A percentile compares a stretch with the other conserved stretches of the same genome.
These are phyloP conservation scores for Curvularia sp. DNA, from an alignment of 2,329 filamentous ascomycete species.

Conservation along the genomic window DNA sequence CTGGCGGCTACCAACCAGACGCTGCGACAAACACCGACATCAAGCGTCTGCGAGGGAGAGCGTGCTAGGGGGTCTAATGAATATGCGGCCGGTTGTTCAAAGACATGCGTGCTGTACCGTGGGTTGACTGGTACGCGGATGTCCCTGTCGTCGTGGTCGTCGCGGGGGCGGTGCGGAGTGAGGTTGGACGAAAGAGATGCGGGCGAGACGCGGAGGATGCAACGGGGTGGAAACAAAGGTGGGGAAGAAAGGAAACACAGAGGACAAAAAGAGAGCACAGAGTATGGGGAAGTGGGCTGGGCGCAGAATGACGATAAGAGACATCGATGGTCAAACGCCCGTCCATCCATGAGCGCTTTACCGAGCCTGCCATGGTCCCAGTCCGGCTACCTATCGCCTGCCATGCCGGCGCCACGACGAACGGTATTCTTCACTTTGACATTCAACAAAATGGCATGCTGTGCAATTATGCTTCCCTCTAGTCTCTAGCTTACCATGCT, in stretches of 20 bases:
- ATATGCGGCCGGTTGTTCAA: not conserved
- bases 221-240: not conserved
- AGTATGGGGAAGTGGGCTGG: constrained; percentile 14
- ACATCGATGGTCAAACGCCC: constrained; percentile 14
- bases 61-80: not conserved
- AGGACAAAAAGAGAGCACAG: constrained; percentile 4
- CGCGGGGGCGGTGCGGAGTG: not conserved
- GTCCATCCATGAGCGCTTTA: constrained; percentile 2
- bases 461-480: not conserved
- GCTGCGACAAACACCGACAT: not conserved
- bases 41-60: not conserved
- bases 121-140: not conserved
- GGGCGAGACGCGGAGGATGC: not conserved
- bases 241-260: constrained; percentile 4
- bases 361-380: not conserved
- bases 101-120: not conserved
- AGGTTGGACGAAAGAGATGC: not conserved
- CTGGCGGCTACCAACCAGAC: constrained; percentile 1
- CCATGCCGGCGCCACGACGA: not conserved
- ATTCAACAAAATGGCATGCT: not conserved
- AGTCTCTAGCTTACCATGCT: constrained; percentile 20
- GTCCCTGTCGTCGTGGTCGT: not conserved
- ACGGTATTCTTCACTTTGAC: not conserved
- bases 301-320: constrained; percentile 12
- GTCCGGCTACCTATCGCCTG: constrained; percentile 1